These are phyloP conservation scores for Salix arbutifolia DNA, from an alignment of 345 rosid species.

Conservation along the genomic window DNA sequence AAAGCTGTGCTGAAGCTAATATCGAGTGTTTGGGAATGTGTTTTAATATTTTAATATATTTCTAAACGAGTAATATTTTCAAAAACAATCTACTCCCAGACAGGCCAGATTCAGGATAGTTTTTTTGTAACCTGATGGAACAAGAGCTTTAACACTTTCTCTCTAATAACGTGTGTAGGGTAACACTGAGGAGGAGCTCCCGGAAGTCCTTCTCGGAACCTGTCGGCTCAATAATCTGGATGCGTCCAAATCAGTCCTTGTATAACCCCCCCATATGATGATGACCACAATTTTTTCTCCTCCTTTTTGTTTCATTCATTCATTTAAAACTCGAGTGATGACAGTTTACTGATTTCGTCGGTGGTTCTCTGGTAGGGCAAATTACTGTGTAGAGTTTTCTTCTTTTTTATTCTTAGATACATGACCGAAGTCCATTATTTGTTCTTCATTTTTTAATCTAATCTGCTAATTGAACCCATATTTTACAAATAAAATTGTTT, in stretches of 20 bases:
- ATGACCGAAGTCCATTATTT: not conserved
- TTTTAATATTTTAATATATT: too few species aligned
- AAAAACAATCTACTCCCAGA: too few species aligned
- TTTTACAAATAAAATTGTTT: not conserved
- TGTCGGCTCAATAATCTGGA: conserved; percentile 74
- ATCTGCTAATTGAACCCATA: not conserved
- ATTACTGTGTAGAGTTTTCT: not conserved
- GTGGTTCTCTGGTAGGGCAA: not conserved
- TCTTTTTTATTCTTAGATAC: not conserved
- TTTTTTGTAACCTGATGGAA: not conserved
- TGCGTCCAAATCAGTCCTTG: conserved; percentile 47
- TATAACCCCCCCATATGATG: conserved; percentile 19
- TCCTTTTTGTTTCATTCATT: not conserved
- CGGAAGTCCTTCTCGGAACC: conserved; percentile 78
- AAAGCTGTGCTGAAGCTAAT: not conserved
- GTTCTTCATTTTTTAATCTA: not conserved
- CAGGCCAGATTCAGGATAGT: not conserved
- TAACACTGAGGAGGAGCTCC: conserved; percentile 80
- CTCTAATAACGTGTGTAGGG: conserved; percentile 42
- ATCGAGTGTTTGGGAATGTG: too few species aligned
- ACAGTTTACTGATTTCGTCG: not conserved
- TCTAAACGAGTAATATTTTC: too few species aligned
- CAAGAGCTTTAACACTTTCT: not conserved
- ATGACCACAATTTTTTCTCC: not conserved
- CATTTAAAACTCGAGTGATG: not conserved